A percentile compares a stretch with the other conserved stretches of the same genome.
phyloP scores from a whole-genome alignment of 345 rosid genomes.

The Hypericum androsaemum region DNA sequence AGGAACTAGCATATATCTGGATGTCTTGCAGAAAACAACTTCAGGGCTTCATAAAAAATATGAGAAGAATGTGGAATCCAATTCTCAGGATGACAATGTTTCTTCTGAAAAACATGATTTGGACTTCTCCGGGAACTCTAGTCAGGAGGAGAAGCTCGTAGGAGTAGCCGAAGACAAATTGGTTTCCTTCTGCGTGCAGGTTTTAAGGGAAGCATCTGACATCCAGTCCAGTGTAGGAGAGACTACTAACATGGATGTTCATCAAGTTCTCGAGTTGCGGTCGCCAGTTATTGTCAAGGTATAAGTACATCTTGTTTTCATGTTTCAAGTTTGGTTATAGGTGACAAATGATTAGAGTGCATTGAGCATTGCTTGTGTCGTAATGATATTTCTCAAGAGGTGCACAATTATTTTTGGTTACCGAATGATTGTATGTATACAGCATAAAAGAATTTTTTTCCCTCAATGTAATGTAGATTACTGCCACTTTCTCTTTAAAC shows the following conservation, averaged over 20 bases:
- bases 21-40: constrained; percentile 78
- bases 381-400: too few relatives aligned
- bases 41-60: constrained; percentile 23
- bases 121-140: constrained; percentile 10
- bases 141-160: constrained; percentile 41
- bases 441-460: too few relatives aligned
- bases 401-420: too few relatives aligned
- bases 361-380: too few relatives aligned
- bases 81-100: constrained; percentile 22
- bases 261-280: constrained; percentile 78
- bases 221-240: constrained; percentile 70
- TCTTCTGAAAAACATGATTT: constrained; percentile 19
- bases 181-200: constrained; percentile 80
- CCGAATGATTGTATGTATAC: too few relatives aligned
- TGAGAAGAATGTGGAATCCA: constrained; percentile 25
- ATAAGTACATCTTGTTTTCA: constrained; percentile 1
- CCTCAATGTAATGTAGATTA: too few relatives aligned
- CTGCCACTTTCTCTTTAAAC: too few relatives aligned
- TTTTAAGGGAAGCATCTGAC: constrained; percentile 77
- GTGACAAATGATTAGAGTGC: too few relatives aligned
- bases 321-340: neutral
- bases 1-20: constrained; percentile 76
- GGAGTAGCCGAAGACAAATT: constrained; percentile 76
- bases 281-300: constrained; percentile 94
- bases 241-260: constrained; percentile 70